phyloP scores from a whole-genome alignment of 305 asterid species.

The Fraxinus baroniana region DNA sequence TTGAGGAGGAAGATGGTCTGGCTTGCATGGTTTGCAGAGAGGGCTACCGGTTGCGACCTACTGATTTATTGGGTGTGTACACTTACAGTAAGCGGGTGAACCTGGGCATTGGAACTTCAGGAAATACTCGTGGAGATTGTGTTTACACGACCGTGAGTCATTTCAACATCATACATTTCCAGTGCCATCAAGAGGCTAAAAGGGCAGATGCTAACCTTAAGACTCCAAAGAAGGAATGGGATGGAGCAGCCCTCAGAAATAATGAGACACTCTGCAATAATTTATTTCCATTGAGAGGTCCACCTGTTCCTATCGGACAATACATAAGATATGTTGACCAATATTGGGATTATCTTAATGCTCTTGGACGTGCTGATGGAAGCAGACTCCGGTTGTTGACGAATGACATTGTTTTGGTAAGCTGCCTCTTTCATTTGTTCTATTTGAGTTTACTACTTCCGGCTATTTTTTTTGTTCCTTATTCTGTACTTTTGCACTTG shows the following conservation, averaged over 20 bases:
- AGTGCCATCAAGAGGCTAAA: conserved; percentile 99
- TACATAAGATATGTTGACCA: conserved; percentile 87
- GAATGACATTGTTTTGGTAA: conserved; percentile 93
- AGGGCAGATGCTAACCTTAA: conserved; percentile 89
- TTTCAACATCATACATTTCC: conserved; percentile 97
- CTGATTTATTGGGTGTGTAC: conserved; percentile 82
- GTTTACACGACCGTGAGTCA: conserved; percentile 98
- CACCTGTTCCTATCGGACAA: conserved; percentile 80
- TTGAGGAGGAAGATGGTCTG: conserved; percentile 92
- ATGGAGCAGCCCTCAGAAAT: conserved; percentile 99
- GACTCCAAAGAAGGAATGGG: conserved; percentile 98
- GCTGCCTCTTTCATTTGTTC: conserved; percentile 21
- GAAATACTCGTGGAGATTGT: conserved; percentile 92
- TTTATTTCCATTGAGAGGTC: conserved; percentile 83
- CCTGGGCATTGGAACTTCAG: conserved; percentile 84
- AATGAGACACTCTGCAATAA: conserved; percentile 96
- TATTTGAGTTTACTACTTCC: neutral
- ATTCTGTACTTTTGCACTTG: neutral
- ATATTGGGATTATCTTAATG: conserved; percentile 96
- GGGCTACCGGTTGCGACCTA: conserved; percentile 88
- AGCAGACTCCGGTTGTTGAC: conserved; percentile 87
- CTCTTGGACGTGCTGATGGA: conserved; percentile 98
- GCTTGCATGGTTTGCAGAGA: conserved; percentile 99
- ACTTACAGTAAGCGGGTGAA: conserved; percentile 95
- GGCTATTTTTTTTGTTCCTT: neutral